phyloP scores from a whole-genome alignment of 441 rosid genomes.

The Eruca vesicaria region DNA sequence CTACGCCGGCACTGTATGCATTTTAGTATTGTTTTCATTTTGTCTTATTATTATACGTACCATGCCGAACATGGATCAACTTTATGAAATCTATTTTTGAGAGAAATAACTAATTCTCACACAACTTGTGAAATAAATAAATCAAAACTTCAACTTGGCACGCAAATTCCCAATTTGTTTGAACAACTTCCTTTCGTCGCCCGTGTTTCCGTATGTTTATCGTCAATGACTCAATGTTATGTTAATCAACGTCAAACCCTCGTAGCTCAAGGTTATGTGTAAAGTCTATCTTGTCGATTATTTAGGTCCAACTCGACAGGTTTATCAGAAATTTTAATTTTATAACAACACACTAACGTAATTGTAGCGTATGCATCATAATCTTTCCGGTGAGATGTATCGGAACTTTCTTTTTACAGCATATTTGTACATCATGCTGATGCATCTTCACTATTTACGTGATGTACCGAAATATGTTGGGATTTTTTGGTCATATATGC shows the following conservation, averaged over 20 bases:
- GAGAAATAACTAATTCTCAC: not conserved
- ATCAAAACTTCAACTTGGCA: not conserved
- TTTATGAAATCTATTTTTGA: not conserved
- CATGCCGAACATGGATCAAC: not conserved
- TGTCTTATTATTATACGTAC: not conserved
- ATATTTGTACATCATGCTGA: not conserved
- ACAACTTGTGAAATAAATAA: conserved; percentile 6
- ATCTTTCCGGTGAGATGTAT: not conserved
- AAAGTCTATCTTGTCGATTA: conserved; percentile 24
- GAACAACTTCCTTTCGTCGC: not conserved
- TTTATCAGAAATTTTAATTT: not conserved
- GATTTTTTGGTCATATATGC: not conserved
- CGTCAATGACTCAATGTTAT: conserved; percentile 17
- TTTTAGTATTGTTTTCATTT: not conserved
- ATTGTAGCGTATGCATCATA: not conserved
- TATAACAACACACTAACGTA: not conserved
- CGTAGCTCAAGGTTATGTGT: conserved; percentile 29
- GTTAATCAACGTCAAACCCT: conserved; percentile 21
- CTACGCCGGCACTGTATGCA: not conserved
- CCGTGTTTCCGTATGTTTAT: conserved; percentile 12
- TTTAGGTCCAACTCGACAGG: conserved; percentile 40
- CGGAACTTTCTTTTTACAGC: not conserved
- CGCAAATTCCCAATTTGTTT: conserved; percentile 2
- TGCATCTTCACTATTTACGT: not conserved
- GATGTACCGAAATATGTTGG: not conserved